Percentiles rank a stretch among this genome's conserved stretches.
Evolutionary conservation across 805 yeast genomes (phyloP).

Genomic region (Torulaspora microellipsoides): DNA sequence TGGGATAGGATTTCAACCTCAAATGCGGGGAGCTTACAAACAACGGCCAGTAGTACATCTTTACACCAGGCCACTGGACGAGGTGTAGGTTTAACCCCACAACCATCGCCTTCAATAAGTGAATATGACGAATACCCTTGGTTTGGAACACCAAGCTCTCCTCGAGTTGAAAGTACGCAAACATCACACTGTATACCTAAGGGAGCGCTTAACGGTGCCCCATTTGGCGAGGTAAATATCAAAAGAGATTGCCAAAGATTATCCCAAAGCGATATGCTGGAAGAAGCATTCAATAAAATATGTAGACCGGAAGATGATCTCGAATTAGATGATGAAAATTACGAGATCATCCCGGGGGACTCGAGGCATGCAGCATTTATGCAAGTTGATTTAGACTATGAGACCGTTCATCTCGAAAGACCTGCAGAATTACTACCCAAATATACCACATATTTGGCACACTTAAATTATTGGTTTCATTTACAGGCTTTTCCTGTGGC

Average conservation of each 20-base stretch:
- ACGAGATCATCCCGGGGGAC: slow-evolving; percentile 20
- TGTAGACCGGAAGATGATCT: slow-evolving; percentile 10
- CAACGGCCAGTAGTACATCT: slow-evolving; percentile 28
- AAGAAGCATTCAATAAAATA: slow-evolving; percentile 26
- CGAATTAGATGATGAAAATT: slow-evolving; percentile 3
- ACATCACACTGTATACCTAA: slow-evolving; percentile 6
- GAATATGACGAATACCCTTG: slow-evolving; percentile 43
- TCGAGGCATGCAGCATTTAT: slow-evolving; percentile 26
- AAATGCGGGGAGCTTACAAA: slow-evolving; percentile 17
- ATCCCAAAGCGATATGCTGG: slow-evolving; percentile 26
- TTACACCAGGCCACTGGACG: slow-evolving; percentile 24
- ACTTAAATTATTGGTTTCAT: slow-evolving; percentile 35
- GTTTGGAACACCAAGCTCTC: slow-evolving; percentile 31
- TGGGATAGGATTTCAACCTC: slow-evolving; percentile 25
- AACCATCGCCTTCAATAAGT: slow-evolving; percentile 34
- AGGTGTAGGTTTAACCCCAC: slow-evolving; percentile 29
- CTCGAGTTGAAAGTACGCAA: slow-evolving; percentile 16
- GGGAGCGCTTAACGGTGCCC: slow-evolving; percentile 8
- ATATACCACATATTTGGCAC: slow-evolving; percentile 28
- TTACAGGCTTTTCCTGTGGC: slow-evolving; percentile 52
- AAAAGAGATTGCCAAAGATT: slow-evolving; percentile 28
- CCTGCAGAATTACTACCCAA: slow-evolving; percentile 25
- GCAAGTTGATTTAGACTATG: slow-evolving; percentile 21
- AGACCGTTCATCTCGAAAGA: slow-evolving; percentile 10
- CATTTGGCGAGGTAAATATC: slow-evolving; percentile 16